phyloP scores from a whole-genome alignment of 2,329 filamentous ascomycete species.

The Stagonosporopsis rhizophila region DNA sequence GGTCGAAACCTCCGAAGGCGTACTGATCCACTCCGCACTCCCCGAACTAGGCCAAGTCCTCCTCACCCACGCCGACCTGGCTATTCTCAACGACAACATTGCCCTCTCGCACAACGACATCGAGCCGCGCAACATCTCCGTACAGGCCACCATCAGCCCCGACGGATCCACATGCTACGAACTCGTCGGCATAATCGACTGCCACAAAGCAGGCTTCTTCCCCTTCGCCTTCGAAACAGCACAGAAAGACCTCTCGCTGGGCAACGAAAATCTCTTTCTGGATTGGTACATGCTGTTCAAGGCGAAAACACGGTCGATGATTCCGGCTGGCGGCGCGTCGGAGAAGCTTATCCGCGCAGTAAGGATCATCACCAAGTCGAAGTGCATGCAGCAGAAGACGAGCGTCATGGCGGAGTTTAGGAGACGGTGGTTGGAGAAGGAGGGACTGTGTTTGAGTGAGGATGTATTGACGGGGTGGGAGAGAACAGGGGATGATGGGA shows the following conservation, averaged over 20 bases:
- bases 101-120: conserved; percentile 16
- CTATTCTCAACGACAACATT: not conserved
- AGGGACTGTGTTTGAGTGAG: conserved; percentile 5
- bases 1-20: conserved; percentile 10
- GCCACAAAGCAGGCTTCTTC: conserved; percentile 14
- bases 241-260: conserved; percentile 14
- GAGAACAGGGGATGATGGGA: not conserved
- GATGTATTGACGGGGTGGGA: conserved; percentile 14
- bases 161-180: conserved; percentile 5
- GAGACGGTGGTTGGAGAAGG: conserved; percentile 9
- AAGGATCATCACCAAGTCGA: conserved; percentile 13
- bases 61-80: conserved; percentile 11
- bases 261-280: conserved; percentile 13
- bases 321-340: conserved; percentile 2
- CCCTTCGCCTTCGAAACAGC: conserved; percentile 15
- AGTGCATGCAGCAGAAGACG: conserved; percentile 15
- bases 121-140: conserved; percentile 11
- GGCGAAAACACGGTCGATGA: conserved; percentile 9
- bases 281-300: conserved; percentile 17
- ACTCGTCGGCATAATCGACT: conserved; percentile 10
- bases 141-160: not conserved
- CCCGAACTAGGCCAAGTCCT: conserved; percentile 11
- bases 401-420: conserved; percentile 16
- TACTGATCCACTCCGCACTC: conserved; percentile 11
- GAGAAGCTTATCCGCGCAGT: conserved; percentile 9